Percentiles rank a stretch among this genome's conserved stretches.
These are phyloP conservation scores for Peronospora belbahrii DNA, from an alignment of 352 stramenopile genomes.

Conservation along the genomic window DNA sequence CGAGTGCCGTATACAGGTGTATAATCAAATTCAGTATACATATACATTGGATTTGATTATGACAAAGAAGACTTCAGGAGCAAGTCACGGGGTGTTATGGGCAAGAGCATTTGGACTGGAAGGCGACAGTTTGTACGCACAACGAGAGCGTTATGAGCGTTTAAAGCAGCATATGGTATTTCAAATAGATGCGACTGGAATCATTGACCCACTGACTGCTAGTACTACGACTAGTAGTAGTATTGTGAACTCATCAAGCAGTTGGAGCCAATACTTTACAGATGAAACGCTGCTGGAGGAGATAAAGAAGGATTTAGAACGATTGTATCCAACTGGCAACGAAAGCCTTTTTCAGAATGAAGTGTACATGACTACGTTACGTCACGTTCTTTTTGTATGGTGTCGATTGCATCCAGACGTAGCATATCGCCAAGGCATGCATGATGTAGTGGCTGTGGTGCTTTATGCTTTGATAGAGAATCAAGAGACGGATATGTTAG, in stretches of 20 bases:
- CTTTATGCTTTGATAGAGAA: slow-evolving; percentile 56
- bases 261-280: slow-evolving; percentile 63
- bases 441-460: slow-evolving; percentile 72
- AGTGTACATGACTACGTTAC: slow-evolving; percentile 47
- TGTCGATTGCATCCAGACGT: slow-evolving; percentile 72
- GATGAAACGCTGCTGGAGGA: slow-evolving; percentile 64
- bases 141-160: slow-evolving; percentile 41
- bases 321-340: slow-evolving; percentile 62
- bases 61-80: background rate
- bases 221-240: too few relatives aligned
- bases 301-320: slow-evolving; percentile 78
- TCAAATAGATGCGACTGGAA: slow-evolving; percentile 45
- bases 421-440: slow-evolving; percentile 82
- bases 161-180: slow-evolving; percentile 63
- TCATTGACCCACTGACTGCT: slow-evolving; percentile 36
- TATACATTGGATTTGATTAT: slow-evolving; percentile 4
- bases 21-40: too few relatives aligned
- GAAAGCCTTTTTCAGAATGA: slow-evolving; percentile 76
- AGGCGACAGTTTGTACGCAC: slow-evolving; percentile 4
- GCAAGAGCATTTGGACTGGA: slow-evolving; percentile 19
- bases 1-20: too few relatives aligned
- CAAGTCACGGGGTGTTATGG: slow-evolving; percentile 14
- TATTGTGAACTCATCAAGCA: slow-evolving; percentile 6
- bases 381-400: slow-evolving; percentile 79
- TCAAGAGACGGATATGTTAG: slow-evolving; percentile 8